Percentiles rank a stretch among this genome's conserved stretches.
These are phyloP conservation scores for Mycena rosella DNA, from an alignment of 768 basidiomycete genomes.

Conservation along the genomic window DNA sequence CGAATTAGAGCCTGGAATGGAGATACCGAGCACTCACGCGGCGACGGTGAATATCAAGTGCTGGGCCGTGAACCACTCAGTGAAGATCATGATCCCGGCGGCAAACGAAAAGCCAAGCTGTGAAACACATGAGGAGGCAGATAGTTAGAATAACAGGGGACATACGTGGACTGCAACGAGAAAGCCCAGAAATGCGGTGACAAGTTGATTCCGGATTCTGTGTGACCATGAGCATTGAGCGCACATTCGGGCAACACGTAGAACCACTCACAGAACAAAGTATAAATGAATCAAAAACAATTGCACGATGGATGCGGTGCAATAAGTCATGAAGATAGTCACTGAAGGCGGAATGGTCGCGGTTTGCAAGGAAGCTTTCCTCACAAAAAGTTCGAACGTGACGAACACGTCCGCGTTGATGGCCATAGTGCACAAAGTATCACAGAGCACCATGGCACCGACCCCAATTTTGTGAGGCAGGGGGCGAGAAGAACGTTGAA, in stretches of 20 bases:
- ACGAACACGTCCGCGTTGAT: neutral
- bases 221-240: neutral
- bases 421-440: conserved; percentile 15
- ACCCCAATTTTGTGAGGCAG: neutral
- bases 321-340: neutral
- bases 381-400: neutral
- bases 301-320: neutral
- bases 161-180: neutral
- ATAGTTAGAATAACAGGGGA: neutral
- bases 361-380: neutral
- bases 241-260: neutral
- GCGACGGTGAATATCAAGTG: neutral
- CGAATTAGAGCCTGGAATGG: neutral
- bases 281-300: neutral
- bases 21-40: neutral
- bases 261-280: neutral
- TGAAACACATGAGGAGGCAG: neutral
- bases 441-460: neutral
- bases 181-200: neutral
- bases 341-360: neutral
- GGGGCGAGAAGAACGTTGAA: neutral
- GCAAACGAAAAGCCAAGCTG: neutral
- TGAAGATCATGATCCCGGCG: neutral
- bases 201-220: neutral
- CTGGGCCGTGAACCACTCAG: neutral